A percentile compares a stretch with the other conserved stretches of the same genome.
These are phyloP conservation scores for Helenozyma rhizophorensis DNA, from an alignment of 805 yeast genomes.

Conservation along the genomic window DNA sequence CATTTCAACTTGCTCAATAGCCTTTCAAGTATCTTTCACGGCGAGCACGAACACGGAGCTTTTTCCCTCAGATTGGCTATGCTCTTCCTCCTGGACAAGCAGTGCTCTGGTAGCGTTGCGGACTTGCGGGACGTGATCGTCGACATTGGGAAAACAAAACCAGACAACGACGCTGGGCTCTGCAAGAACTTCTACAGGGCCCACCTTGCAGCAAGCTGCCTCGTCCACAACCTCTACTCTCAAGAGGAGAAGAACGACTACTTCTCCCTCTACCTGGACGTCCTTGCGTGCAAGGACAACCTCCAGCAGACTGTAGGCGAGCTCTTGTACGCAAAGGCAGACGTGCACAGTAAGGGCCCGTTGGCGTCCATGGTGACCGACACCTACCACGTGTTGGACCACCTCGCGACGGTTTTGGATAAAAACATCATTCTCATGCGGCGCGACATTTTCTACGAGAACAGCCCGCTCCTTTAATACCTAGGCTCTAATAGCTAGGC, in stretches of 20 bases:
- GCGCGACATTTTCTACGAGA: conserved; percentile 21
- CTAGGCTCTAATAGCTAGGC: no score
- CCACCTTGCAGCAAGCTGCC: conserved; percentile 7
- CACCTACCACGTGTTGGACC: conserved; percentile 19
- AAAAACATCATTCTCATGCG: conserved; percentile 18
- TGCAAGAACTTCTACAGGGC: conserved; percentile 17
- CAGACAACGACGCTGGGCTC: conserved; percentile 4
- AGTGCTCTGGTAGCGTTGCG: background rate
- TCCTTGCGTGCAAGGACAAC: conserved; percentile 14
- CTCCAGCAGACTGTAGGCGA: conserved; percentile 19
- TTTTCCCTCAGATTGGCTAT: no score
- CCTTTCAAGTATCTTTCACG: no score
- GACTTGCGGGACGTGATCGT: conserved; percentile 1
- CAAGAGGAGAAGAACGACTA: conserved; percentile 4
- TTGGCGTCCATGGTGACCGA: conserved; percentile 20
- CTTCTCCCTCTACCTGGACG: conserved; percentile 4
- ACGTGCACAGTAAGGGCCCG: conserved; percentile 15
- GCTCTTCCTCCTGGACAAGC: no score
- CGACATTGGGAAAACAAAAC: conserved; percentile 2
- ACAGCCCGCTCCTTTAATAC: no score
- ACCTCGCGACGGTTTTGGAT: conserved; percentile 17
- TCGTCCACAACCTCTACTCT: no score
- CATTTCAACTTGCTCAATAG: conserved; percentile 16
- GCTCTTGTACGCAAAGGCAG: conserved; percentile 10
- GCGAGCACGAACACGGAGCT: no score